Base-by-base conservation (phyloP, 495 filamentous ascomycete genomes). In the Chaetomium cochliodes region DNA sequence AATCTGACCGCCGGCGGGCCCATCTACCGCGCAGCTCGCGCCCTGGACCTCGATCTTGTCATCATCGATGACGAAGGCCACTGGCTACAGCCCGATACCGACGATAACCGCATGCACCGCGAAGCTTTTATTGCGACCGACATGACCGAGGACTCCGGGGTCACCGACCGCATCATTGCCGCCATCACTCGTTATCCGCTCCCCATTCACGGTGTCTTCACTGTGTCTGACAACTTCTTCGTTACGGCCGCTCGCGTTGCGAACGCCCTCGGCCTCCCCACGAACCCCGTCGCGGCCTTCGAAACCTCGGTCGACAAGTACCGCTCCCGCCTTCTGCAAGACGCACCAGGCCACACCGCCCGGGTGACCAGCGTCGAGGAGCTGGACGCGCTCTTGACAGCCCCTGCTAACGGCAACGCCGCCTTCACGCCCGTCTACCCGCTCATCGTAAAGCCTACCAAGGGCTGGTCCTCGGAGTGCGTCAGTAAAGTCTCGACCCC, bases 41-140 rank as follows among this genome's bases (percentile, higher is more conserved):
- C 74, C 2, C 74, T 85, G 0, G 76, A 77, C 2, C 76, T 84
- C 28, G 71, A 77, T 9, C 69, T 85, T 0, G 74, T 84, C 7
- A 72, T 83, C 25, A 64, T 85, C 23, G 81, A 83, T 54, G 72
- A 77, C 7, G 68, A 73, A 2, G 79, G 80, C 1, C 78, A 82
- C 58, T 84, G 82, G 82, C 66, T 85, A 23, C 70, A 78, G 67
- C 65, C 65, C 7, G 61, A 67, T 25, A 72, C 70, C 0, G 46
- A 55, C 7, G 68, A 76, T 16, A 78, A 76, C 59, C 67, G 60
- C 13, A 65, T 74, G 56, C 74, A 69, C 65, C 78, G 76, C 44
- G 73, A 79, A 55, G 71, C 69, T 5, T 78, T 78, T 52, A 56
- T 78, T 2, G 66, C 68, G 8, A 67, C 71, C 5, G 68, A 75